A percentile compares a stretch with the other conserved stretches of the same genome.
Conservation (phyloP, 345 rosid species). For the Salix dunnii region DNA sequence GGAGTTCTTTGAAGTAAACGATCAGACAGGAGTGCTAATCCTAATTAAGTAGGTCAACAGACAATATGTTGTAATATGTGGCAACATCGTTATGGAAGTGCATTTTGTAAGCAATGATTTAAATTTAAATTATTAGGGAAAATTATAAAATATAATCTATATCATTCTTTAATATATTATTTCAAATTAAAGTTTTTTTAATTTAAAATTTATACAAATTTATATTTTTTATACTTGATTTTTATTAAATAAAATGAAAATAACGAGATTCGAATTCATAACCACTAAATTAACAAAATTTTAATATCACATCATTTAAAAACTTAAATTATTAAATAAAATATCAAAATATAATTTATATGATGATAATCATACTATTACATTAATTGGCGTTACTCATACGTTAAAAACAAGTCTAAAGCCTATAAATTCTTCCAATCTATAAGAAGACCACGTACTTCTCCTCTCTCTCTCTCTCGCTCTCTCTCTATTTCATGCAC, state of each 20-base stretch:
- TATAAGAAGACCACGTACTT: constrained; percentile 14
- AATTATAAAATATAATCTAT: too few species aligned
- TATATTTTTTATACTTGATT: too few species aligned
- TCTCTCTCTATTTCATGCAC: not conserved
- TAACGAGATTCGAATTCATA: too few species aligned
- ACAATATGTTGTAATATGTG: too few species aligned
- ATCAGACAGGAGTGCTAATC: too few species aligned
- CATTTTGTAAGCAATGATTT: not conserved
- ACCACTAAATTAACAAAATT: too few species aligned
- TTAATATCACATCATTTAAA: too few species aligned
- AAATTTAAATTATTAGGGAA: too few species aligned
- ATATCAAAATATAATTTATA: too few species aligned
- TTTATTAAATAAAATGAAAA: too few species aligned
- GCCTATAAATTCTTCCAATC: constrained; percentile 18
- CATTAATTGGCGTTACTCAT: not conserved
- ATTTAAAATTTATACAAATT: fast-evolving
- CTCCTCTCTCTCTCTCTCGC: not conserved
- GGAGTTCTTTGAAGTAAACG: not conserved
- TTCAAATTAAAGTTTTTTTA: fast-evolving
- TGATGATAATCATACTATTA: not conserved
- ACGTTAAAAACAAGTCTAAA: not conserved
- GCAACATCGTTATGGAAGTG: constrained; percentile 1
- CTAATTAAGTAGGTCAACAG: not conserved
- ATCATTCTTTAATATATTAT: too few species aligned
- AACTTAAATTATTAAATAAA: too few species aligned